phyloP scores from a whole-genome alignment of 208 protist species.

The Leishmania tarentolae region DNA sequence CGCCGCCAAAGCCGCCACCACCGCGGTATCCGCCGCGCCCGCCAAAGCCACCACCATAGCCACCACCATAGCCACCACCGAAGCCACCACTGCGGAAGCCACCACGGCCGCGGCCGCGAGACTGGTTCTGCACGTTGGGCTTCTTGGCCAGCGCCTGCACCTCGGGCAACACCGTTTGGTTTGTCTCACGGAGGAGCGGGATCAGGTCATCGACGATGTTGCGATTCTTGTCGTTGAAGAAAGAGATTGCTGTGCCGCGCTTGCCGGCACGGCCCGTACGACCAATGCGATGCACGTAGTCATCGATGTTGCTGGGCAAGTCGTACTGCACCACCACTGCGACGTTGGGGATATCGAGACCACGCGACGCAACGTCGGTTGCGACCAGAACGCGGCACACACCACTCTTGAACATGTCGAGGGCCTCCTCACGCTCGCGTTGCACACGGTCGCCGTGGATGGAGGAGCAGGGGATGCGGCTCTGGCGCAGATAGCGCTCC shows the following conservation, averaged over 20 bases:
- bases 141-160: slow-evolving; percentile 82
- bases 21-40: slow-evolving; percentile 24
- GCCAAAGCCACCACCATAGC: slow-evolving; percentile 27
- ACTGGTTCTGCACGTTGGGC: slow-evolving; percentile 62
- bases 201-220: slow-evolving; percentile 92
- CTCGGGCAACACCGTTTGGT: slow-evolving; percentile 76
- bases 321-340: slow-evolving; percentile 98
- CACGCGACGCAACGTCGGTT: slow-evolving; percentile 98
- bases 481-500: slow-evolving; percentile 92
- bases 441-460: slow-evolving; percentile 97
- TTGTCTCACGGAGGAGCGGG: slow-evolving; percentile 82
- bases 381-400: slow-evolving; percentile 94
- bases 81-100: slow-evolving; percentile 44
- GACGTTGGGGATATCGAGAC: slow-evolving; percentile 98
- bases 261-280: slow-evolving; percentile 99
- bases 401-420: slow-evolving; percentile 92
- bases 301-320: slow-evolving; percentile 98
- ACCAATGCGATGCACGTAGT: slow-evolving; percentile 99
- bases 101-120: slow-evolving; percentile 51
- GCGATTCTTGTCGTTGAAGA: slow-evolving; percentile 96
- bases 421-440: slow-evolving; percentile 91
- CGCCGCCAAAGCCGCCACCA: slow-evolving; percentile 17
- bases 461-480: slow-evolving; percentile 86
- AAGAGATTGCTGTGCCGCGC: slow-evolving; percentile 94
- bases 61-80: slow-evolving; percentile 27